Evolutionary conservation across 192 early-diverging fungal species (phyloP).

Genomic region (Coemansia biformis): DNA sequence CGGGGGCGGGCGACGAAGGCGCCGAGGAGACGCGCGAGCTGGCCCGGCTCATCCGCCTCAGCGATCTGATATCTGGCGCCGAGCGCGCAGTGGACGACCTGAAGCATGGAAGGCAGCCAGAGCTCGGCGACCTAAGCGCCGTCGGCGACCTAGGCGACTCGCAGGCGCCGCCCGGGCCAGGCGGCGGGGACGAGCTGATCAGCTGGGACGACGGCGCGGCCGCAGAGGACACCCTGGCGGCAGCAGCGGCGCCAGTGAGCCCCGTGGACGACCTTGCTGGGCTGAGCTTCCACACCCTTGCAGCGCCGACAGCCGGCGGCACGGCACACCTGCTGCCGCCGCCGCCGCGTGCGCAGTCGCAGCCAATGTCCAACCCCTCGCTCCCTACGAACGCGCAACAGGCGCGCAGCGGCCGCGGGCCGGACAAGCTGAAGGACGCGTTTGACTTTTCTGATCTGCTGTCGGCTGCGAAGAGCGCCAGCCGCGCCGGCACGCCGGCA

Average conservation of each 20-base stretch:
- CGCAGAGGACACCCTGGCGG: not conserved
- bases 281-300: slow-evolving; percentile 18
- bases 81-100: slow-evolving; percentile 29
- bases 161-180: not conserved
- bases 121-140: not conserved
- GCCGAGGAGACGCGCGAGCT: slow-evolving; percentile 20
- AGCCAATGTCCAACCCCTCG: slow-evolving; percentile 45
- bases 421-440: slow-evolving; percentile 24
- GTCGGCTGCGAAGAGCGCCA: slow-evolving; percentile 35
- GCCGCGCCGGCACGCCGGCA: slow-evolving; percentile 6
- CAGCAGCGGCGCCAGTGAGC: slow-evolving; percentile 4
- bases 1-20: no score
- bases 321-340: slow-evolving; percentile 11
- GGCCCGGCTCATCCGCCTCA: slow-evolving; percentile 35
- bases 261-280: slow-evolving; percentile 38
- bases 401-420: slow-evolving; percentile 18
- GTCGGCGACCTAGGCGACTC: no score
- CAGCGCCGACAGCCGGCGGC: not conserved
- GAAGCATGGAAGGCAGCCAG: slow-evolving; percentile 25
- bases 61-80: slow-evolving; percentile 38
- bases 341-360: slow-evolving; percentile 4
- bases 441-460: slow-evolving; percentile 50
- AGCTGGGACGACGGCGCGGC: slow-evolving; percentile 22
- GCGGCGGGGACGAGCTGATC: slow-evolving; percentile 18
- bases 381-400: slow-evolving; percentile 37